Evolutionary conservation across 352 stramenopile genomes (phyloP), one percentile per base, ranked within the genome.

Genomic region (Phytopythium cucurbitacearum): DNA sequence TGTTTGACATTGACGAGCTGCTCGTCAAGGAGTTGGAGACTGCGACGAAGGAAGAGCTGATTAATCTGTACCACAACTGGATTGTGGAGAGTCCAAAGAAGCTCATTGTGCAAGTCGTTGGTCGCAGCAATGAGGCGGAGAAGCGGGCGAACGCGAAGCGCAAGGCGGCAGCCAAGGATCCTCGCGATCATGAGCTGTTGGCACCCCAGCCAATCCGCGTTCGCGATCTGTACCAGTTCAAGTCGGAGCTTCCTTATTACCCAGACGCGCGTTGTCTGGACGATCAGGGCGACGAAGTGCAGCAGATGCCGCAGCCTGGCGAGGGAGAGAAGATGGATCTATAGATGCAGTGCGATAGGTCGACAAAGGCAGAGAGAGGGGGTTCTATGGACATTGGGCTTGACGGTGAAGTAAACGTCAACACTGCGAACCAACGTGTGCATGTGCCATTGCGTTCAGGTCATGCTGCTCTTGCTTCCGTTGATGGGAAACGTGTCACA

Each of bases 1-100:
- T 72, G 0, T 94, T 94, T 13, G 75, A 87, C 32, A 79, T 94
- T 37, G 77, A 92, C 53, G 69, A 70, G 48, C 65, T 80, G 34
- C 69, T 94, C 34, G 82, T 80, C 7, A 88, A 73, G 33, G 76
- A 87, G 60, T 64, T 93, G 39, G 69, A 91, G 56, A 80, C 63
- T 33, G 62, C 75, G 40, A 88, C 69, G n/a, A 87, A 91, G 56
- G 67, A 62, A 15, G 74, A 91, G 57, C 68, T 93, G 51, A 44
- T 77, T 40, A 57, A 73, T 32, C 64, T 74, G 33, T 93, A 89
- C 59, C 71, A 66, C 13, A 56, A 77, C 44, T 87, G 77, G 61
- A 84, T 92, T 39, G 59, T 92, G 11, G 54, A 80, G 47, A 60
- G 51, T n/a, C 73, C 79, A 6, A 78, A 76, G 55, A 92, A 92